Percentiles rank a stretch among this genome's conserved stretches.
Conservation (phyloP, 2,329 filamentous ascomycete genomes). For the Sporothrix dimorphospora region DNA sequence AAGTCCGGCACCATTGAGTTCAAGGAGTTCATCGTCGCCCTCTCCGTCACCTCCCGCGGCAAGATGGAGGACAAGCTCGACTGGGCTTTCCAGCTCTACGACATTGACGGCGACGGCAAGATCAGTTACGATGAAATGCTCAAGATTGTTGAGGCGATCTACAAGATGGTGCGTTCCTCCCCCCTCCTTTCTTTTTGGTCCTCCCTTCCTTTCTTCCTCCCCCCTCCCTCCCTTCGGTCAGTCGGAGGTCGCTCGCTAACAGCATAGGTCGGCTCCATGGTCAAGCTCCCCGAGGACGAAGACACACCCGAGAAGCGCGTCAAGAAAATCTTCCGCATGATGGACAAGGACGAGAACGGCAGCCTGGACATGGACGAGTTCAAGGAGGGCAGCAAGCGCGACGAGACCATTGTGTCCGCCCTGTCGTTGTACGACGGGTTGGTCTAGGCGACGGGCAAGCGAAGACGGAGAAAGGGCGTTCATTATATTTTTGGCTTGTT, state of each 20-base stretch:
- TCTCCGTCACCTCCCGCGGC: slow-evolving; percentile 94
- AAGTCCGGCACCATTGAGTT: slow-evolving; percentile 98
- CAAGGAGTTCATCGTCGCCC: slow-evolving; percentile 98
- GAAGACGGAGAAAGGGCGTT: background rate
- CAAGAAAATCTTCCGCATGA: slow-evolving; percentile 98
- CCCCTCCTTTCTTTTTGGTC: background rate
- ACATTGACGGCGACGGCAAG: slow-evolving; percentile 98
- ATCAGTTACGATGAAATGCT: slow-evolving; percentile 99
- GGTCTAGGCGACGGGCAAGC: slow-evolving; percentile 57
- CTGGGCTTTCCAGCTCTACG: slow-evolving; percentile 99
- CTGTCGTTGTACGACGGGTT: slow-evolving; percentile 94
- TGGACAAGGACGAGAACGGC: slow-evolving; percentile 99
- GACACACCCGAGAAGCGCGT: slow-evolving; percentile 99
- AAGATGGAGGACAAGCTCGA: slow-evolving; percentile 99
- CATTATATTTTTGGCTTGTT: background rate
- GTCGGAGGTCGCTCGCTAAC: slow-evolving; percentile 22
- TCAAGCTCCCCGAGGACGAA: slow-evolving; percentile 97
- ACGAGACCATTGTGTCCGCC: slow-evolving; percentile 98
- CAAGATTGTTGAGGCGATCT: slow-evolving; percentile 97
- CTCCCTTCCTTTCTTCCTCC: background rate
- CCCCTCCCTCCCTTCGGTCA: background rate
- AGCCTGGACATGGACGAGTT: slow-evolving; percentile 97
- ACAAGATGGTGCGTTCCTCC: slow-evolving; percentile 82
- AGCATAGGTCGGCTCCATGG: slow-evolving; percentile 91
- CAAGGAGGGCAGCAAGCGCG: slow-evolving; percentile 97